These are phyloP conservation scores for Trypanosomatidae sp. DNA, from an alignment of 208 protist species.

Conservation along the genomic window DNA sequence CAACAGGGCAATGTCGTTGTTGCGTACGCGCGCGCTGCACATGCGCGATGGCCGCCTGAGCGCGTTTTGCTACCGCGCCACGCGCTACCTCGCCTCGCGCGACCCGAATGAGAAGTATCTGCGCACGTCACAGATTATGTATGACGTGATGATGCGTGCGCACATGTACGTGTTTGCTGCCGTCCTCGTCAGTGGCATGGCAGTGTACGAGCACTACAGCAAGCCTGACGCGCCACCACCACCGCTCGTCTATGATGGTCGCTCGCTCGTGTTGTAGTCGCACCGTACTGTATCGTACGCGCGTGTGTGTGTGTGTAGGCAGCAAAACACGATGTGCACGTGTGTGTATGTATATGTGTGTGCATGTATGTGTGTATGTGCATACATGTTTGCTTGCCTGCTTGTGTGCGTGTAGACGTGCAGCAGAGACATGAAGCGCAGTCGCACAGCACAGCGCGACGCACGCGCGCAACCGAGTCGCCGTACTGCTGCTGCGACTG, in stretches of 20 bases:
- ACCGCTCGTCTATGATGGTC: constrained; percentile 67
- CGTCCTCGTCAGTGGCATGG: no score
- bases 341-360: no score
- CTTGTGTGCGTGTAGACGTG: constrained; percentile 1
- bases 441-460: neutral
- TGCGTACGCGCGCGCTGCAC: no score
- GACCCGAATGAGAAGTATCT: constrained; percentile 80
- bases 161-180: no score
- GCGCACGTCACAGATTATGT: no score
- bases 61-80: no score
- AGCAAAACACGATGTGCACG: no score
- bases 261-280: constrained; percentile 62
- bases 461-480: neutral
- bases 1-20: no score
- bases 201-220: no score
- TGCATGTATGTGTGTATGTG: constrained; percentile 2
- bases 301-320: constrained; percentile 2
- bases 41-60: no score
- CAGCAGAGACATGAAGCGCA: neutral
- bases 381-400: neutral
- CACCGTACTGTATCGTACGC: neutral
- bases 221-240: no score
- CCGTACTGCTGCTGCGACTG: neutral
- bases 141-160: no score
- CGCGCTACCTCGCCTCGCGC: constrained; percentile 76